These are phyloP conservation scores for Pyrenula aspistea DNA, from an alignment of 495 filamentous ascomycete genomes.

Conservation along the genomic window DNA sequence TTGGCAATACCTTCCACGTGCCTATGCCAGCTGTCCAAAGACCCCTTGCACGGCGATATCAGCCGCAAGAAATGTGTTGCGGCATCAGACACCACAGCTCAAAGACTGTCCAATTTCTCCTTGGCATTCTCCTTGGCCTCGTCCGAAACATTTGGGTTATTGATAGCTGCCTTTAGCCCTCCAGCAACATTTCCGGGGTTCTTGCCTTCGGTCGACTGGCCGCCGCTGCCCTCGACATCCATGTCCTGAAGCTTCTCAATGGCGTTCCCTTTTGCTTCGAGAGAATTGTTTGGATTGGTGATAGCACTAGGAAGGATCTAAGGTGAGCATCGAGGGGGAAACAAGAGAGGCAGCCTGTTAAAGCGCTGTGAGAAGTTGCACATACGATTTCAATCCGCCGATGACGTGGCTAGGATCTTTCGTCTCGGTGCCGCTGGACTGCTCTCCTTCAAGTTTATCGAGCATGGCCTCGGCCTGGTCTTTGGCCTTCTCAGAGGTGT, in stretches of 20 bases:
- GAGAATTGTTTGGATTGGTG: not conserved
- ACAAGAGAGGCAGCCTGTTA: not conserved
- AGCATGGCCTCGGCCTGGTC: constrained; percentile 27
- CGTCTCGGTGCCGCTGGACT: constrained; percentile 8
- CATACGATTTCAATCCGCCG: constrained; percentile 5
- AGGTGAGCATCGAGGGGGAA: too few species aligned
- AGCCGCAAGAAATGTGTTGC: too few species aligned
- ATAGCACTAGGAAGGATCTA: too few species aligned
- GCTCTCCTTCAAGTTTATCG: constrained; percentile 13
- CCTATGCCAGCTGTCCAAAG: too few species aligned
- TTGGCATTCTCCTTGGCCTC: constrained; percentile 25
- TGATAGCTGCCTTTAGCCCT: constrained; percentile 15
- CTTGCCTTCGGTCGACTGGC: constrained; percentile 5
- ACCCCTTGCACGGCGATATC: too few species aligned
- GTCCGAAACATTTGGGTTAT: constrained; percentile 25
- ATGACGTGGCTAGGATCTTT: constrained; percentile 6
- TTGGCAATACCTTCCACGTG: too few species aligned
- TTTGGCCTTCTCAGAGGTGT: constrained; percentile 28
- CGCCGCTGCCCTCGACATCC: not conserved
- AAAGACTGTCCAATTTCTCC: constrained; percentile 21
- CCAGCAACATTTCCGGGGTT: constrained; percentile 5
- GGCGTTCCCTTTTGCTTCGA: not conserved
- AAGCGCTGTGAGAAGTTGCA: not conserved
- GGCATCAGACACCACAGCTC: too few species aligned
- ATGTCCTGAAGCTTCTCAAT: not conserved